A percentile compares a stretch with the other conserved stretches of the same genome.
Evolutionary conservation across 164 flowering plant species (phyloP).

Genomic region (Vitis rotundifolia): DNA sequence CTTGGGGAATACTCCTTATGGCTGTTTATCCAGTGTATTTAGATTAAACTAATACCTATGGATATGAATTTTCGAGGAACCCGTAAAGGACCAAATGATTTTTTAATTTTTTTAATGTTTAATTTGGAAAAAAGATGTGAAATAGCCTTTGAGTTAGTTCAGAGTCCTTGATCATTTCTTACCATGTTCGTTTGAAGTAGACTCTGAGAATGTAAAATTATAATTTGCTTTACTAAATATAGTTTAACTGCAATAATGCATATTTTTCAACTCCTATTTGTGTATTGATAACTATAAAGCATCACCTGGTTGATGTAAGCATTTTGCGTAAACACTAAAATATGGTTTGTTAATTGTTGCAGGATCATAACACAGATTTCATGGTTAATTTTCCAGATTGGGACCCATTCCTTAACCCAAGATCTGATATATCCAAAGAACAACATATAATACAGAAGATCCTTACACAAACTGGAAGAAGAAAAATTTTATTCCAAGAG

Average conservation of each 20-base stretch:
- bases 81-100: neutral
- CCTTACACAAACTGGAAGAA: slow-evolving; percentile 13
- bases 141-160: neutral
- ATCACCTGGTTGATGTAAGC: neutral
- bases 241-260: neutral
- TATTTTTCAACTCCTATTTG: neutral
- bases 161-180: slow-evolving; percentile 3
- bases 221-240: neutral
- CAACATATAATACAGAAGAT: slow-evolving; percentile 26
- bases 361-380: slow-evolving; percentile 92
- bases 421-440: slow-evolving; percentile 17
- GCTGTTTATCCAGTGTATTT: too few species aligned
- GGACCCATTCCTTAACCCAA: slow-evolving; percentile 59
- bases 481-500: slow-evolving; percentile 54
- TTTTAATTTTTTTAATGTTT: neutral
- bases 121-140: neutral
- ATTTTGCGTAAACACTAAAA: neutral
- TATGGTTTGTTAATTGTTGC: slow-evolving; percentile 21
- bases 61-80: too few species aligned
- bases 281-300: neutral
- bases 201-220: neutral
- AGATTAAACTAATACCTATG: too few species aligned
- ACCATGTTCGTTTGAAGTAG: neutral
- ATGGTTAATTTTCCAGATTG: slow-evolving; percentile 88
- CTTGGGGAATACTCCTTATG: too few species aligned